These are phyloP conservation scores for Gautieria morchelliformis DNA, from an alignment of 768 basidiomycete species.

Conservation along the genomic window DNA sequence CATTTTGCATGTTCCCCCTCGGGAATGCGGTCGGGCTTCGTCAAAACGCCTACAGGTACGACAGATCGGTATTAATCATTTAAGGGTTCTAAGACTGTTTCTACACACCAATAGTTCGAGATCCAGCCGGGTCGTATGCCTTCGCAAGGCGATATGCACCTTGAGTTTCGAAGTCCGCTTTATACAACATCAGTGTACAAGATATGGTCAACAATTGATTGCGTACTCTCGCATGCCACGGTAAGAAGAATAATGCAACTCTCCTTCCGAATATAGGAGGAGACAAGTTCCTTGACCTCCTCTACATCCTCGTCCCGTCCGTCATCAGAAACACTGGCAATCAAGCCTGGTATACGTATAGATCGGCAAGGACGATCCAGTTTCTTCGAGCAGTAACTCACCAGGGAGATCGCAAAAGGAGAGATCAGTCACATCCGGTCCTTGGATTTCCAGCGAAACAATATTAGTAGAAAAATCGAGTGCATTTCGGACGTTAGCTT, in stretches of 20 bases:
- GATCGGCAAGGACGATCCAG: neutral
- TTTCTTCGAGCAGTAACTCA: slow-evolving; percentile 7
- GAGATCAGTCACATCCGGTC: slow-evolving; percentile 49
- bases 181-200: neutral
- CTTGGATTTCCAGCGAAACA: slow-evolving; percentile 50
- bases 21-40: slow-evolving; percentile 63
- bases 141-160: slow-evolving; percentile 61
- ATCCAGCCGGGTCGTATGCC: slow-evolving; percentile 47
- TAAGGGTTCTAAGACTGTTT: neutral
- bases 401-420: slow-evolving; percentile 61
- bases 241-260: slow-evolving; percentile 56
- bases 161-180: slow-evolving; percentile 78
- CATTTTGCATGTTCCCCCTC: slow-evolving; percentile 44
- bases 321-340: slow-evolving; percentile 41
- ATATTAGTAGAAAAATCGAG: slow-evolving; percentile 44
- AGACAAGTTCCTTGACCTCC: slow-evolving; percentile 49
- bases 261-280: slow-evolving; percentile 47
- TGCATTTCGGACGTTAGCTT: neutral
- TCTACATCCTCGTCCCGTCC: slow-evolving; percentile 48
- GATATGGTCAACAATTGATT: neutral
- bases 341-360: slow-evolving; percentile 39
- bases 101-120: slow-evolving; percentile 56
- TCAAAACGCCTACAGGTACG: slow-evolving; percentile 47
- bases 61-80: neutral
- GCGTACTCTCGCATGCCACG: slow-evolving; percentile 55